Evolutionary conservation across 768 basidiomycete species (phyloP).

Genomic region (Podaxis carcinomalis): DNA sequence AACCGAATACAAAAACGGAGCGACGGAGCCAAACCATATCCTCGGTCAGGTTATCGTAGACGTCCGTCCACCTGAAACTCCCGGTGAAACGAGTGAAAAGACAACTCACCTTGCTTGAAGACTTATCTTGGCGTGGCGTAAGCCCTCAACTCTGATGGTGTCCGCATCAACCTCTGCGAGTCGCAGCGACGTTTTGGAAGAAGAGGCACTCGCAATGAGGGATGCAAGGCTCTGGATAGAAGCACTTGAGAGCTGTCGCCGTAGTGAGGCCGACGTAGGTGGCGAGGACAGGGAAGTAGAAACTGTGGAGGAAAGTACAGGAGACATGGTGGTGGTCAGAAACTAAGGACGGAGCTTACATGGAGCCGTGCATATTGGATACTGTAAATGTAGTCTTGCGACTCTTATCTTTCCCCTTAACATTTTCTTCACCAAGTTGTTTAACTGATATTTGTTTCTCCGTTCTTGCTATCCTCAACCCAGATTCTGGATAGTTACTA

Average conservation of each 20-base stretch:
- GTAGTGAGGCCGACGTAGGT: slow-evolving; percentile 13
- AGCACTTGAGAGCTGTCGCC: slow-evolving; percentile 25
- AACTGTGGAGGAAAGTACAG: not conserved
- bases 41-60: slow-evolving; percentile 22
- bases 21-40: slow-evolving; percentile 28
- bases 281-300: not conserved
- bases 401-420: not conserved
- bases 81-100: slow-evolving; percentile 24
- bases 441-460: not conserved
- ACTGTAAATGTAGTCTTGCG: not conserved
- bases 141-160: slow-evolving; percentile 50
- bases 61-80: slow-evolving; percentile 29
- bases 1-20: slow-evolving; percentile 19
- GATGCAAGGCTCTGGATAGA: slow-evolving; percentile 30
- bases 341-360: slow-evolving; percentile 9
- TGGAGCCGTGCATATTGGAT: not conserved
- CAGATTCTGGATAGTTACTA: no score
- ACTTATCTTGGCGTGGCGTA: slow-evolving; percentile 50
- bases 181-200: slow-evolving; percentile 29
- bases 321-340: slow-evolving; percentile 13
- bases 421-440: not conserved
- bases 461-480: not conserved
- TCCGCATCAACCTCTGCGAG: slow-evolving; percentile 33
- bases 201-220: slow-evolving; percentile 25
- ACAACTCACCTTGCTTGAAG: slow-evolving; percentile 69